phyloP scores from a whole-genome alignment of 2,329 filamentous ascomycete genomes.

The Plectosphaerella plurivora region DNA sequence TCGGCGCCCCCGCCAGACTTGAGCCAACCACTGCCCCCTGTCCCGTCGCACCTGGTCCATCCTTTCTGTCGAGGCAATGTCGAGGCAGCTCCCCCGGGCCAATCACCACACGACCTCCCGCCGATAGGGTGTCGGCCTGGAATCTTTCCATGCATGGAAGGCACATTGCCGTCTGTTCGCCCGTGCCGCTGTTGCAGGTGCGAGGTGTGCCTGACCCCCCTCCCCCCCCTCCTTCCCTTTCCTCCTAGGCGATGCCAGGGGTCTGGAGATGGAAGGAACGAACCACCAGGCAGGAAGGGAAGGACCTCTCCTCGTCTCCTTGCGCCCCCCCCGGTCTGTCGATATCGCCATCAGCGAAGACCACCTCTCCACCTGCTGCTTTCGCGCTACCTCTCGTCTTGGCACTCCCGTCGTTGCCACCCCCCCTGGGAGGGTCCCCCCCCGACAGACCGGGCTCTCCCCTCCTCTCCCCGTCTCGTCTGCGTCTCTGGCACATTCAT shows the following conservation, averaged over 20 bases:
- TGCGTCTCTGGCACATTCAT: conserved; percentile 1
- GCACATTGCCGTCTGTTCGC: not conserved
- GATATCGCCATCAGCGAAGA: not conserved
- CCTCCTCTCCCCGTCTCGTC: not conserved
- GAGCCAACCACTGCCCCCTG: not conserved
- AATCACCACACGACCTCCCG: not conserved
- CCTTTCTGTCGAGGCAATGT: too few relatives aligned
- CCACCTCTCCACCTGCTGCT: not conserved
- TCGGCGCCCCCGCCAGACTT: not conserved
- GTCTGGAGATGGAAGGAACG: too few relatives aligned
- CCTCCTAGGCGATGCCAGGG: too few relatives aligned
- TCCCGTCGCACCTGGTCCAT: too few relatives aligned
- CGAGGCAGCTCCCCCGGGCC: not conserved
- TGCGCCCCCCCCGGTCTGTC: not conserved
- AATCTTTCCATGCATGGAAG: conserved; percentile 5
- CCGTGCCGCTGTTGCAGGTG: too few relatives aligned
- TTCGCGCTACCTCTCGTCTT: not conserved
- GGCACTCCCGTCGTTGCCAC: not conserved
- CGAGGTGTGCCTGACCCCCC: too few relatives aligned
- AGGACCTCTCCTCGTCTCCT: not conserved
- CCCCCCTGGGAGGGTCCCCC: not conserved
- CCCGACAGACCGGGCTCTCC: not conserved
- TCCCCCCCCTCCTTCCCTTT: too few relatives aligned
- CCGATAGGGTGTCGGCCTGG: conserved; percentile 1
- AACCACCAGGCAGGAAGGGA: not conserved